Percentiles rank a stretch among this genome's conserved stretches.
Conservation (phyloP, 2,329 filamentous ascomycete species). For the Talaromyces sp. region DNA sequence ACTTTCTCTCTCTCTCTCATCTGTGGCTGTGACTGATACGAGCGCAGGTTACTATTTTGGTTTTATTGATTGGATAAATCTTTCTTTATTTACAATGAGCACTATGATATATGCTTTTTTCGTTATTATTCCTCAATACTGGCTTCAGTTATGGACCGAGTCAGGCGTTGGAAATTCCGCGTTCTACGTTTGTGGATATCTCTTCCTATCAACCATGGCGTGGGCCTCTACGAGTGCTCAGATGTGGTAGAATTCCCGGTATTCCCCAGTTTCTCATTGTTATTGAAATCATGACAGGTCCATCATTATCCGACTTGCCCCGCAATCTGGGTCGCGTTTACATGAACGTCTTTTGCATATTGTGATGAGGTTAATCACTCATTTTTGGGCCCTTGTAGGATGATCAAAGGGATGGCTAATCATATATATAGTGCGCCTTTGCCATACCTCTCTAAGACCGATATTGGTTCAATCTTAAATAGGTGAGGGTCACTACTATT, state of each 20-base stretch:
- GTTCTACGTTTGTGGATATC: conserved; percentile 3
- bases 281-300: conserved; percentile 1
- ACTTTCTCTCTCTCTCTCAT: background rate
- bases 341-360: conserved; percentile 7
- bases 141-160: conserved; percentile 8
- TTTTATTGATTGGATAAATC: background rate
- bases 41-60: conserved; percentile 4
- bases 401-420: background rate
- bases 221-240: background rate
- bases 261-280: background rate
- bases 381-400: background rate
- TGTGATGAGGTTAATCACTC: background rate
- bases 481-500: background rate
- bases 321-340: conserved; percentile 4
- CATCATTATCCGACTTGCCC: conserved; percentile 5
- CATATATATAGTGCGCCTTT: conserved; percentile 1
- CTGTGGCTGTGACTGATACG: background rate
- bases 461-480: conserved; percentile 6
- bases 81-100: background rate
- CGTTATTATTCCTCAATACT: conserved; percentile 5
- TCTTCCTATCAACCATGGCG: background rate
- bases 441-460: conserved; percentile 3
- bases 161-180: background rate
- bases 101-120: conserved; percentile 6
- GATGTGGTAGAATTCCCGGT: conserved; percentile 3